Evolutionary conservation across 176 grass and related monocot species (phyloP).

Genomic region (Triticum turgidum): DNA sequence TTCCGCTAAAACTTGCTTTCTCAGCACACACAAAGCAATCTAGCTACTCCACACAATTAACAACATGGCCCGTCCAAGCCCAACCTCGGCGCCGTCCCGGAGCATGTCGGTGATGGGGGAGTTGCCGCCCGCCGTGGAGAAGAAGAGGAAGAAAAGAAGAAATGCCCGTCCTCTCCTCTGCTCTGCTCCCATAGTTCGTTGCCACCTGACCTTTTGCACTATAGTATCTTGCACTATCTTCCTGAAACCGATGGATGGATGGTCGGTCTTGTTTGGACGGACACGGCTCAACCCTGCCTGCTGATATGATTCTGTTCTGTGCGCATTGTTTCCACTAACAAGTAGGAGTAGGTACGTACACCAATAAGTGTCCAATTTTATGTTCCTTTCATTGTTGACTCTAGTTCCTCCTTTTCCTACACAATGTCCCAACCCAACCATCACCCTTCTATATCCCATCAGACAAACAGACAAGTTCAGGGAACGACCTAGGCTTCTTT

Average conservation of each 20-base stretch:
- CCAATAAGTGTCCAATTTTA: background rate
- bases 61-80: too few relatives aligned
- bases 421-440: background rate
- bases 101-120: too few relatives aligned
- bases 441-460: background rate
- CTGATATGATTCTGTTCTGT: background rate
- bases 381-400: background rate
- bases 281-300: background rate
- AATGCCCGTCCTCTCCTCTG: too few relatives aligned
- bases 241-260: background rate
- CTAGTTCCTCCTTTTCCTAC: background rate
- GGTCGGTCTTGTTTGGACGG: background rate
- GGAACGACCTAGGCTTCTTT: background rate
- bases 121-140: too few relatives aligned
- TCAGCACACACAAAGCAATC: too few relatives aligned
- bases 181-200: too few relatives aligned
- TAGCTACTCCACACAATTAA: too few relatives aligned
- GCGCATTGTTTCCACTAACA: background rate
- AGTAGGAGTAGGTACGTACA: too few relatives aligned
- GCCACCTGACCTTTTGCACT: too few relatives aligned
- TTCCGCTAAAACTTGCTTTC: too few relatives aligned
- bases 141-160: too few relatives aligned
- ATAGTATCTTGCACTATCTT: background rate
- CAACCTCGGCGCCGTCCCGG: too few relatives aligned
- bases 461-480: background rate